Evolutionary conservation across 2,329 filamentous ascomycete species (phyloP), one percentile per base, ranked within the genome.

Genomic region (Cryphonectria japonica): DNA sequence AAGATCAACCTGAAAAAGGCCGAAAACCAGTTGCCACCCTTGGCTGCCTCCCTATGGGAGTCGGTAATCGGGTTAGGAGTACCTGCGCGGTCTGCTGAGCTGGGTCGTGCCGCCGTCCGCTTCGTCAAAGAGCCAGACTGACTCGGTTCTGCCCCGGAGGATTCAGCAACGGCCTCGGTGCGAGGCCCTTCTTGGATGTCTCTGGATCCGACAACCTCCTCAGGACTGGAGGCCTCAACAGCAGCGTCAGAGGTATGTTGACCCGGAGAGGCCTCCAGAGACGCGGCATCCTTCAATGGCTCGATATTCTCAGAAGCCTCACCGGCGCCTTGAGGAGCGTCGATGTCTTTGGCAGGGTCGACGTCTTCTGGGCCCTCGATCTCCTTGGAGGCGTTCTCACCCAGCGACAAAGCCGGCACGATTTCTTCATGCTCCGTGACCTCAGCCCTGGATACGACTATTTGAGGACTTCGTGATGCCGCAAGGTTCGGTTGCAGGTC

Each of bases 1-100:
- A 74, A 73, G 29, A 73, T 70, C 61, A 68, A 50, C 68, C 72
- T 66, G 61, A 74, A 72, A 41, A 74, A 74, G 34, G 73, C 69
- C 14, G 66, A 70, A 59, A 74, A 73, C 73, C 73, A 74, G 46
- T 73, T 73, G 26, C 72, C 72, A 34, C 39, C 71, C 54, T 73
- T 73, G 43, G 66, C 71, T 22, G 72, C 73, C 57, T 73, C 68
- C 50, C 59, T 68, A 22, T 69, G 70, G 59, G 69, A 46, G 9
- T 70, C 70, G 19, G 70, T 34, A 46, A 73, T 69, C 32, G 68
- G 52, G 2, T 41, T 66, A 11, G 72, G 72, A 22, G 72, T 72
- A 16, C 43, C 68, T 29, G 72, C 52, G 16, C 70, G 68, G 37
- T 72, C 72, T 34, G 59, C 37, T 32, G 71, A 52, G 22, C 26